Evolutionary conservation across 345 rosid species (phyloP).

Genomic region (Odontarrhena argentea): DNA sequence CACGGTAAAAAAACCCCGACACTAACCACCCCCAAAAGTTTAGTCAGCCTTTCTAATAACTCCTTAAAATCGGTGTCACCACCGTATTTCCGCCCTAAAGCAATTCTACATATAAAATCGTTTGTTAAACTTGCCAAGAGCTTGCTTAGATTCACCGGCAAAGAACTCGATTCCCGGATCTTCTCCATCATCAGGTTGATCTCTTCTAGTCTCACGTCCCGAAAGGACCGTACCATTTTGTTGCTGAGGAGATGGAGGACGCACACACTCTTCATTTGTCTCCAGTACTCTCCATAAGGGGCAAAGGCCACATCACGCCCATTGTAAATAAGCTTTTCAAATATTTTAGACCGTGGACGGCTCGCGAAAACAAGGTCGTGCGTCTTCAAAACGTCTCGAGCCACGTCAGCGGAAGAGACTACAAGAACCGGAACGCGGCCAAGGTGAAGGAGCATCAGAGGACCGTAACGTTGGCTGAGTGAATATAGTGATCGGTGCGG

Average conservation of each 20-base stretch:
- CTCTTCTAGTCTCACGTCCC: conserved; percentile 53
- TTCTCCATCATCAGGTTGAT: conserved; percentile 36
- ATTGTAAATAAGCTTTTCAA: conserved; percentile 44
- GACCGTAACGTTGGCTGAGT: conserved; percentile 51
- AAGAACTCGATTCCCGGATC: conserved; percentile 30
- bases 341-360: conserved; percentile 42
- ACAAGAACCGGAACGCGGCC: conserved; percentile 50
- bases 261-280: conserved; percentile 55
- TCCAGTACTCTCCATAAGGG: conserved; percentile 72
- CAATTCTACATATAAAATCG: conserved; percentile 53
- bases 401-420: conserved; percentile 56
- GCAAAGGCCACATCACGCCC: conserved; percentile 45
- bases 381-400: conserved; percentile 53
- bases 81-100: conserved; percentile 55
- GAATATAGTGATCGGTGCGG: conserved; percentile 49
- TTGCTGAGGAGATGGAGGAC: conserved; percentile 51
- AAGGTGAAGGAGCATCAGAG: conserved; percentile 58
- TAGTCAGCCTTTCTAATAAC: conserved; percentile 38
- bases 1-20: conserved; percentile 57
- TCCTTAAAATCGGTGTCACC: conserved; percentile 44
- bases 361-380: conserved; percentile 52
- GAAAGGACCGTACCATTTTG: conserved; percentile 49
- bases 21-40: conserved; percentile 41
- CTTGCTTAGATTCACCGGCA: conserved; percentile 48
- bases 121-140: conserved; percentile 38